Evolutionary conservation across 228 moss, liverwort and hornwort genomes (phyloP), one percentile per base, ranked within the genome.

Genomic region (Sphagnum magellanicum): DNA sequence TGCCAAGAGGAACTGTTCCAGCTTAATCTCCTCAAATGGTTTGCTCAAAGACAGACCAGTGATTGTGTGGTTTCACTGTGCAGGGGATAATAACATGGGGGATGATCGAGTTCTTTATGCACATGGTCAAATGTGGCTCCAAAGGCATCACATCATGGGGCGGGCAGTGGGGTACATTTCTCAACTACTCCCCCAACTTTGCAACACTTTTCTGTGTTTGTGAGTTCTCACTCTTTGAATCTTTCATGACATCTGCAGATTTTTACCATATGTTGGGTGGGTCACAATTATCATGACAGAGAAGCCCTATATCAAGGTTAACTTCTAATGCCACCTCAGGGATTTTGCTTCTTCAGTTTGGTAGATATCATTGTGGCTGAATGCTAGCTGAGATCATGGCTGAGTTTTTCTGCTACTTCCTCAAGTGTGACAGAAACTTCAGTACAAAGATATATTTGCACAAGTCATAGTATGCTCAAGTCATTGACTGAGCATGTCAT

Each of bases 241-340:
- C 51, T 10, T 50, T 11, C 16, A 50, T 67, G 67, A 12, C 63
- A 55, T 66, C 65, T 73, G 71, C 86, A 92, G 92, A 59, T 98
- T 93, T 80, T 81, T 98, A 48, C 98, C 98, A 50, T 98, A 98
- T 63, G 90, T 98, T 71, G 98, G 98, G 47, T 98, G 98, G 98
- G 94, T 98, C 48, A 94, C 98, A 50, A 98, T 98, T 63, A 77
- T 98, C 59, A 94, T 98, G 98, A 98, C 98, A 53, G 98, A 98
- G 79, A 84, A 90, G 74, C 94, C 98, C 67, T 89, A 88, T 75
- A 94, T 98, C 82, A 94, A 98, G 88, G 92, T 92, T 46, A 1
- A 6, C 59, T 11, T 12, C 11, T 4, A 46, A 6, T 6, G 7
- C 10, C 11, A 59, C 4, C 9, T 16, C 48, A 12, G 49, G 6